A percentile compares a stretch with the other conserved stretches of the same genome.
These are phyloP conservation scores for Xylaria cubensis DNA, from an alignment of 495 filamentous ascomycete genomes.

Conservation along the genomic window DNA sequence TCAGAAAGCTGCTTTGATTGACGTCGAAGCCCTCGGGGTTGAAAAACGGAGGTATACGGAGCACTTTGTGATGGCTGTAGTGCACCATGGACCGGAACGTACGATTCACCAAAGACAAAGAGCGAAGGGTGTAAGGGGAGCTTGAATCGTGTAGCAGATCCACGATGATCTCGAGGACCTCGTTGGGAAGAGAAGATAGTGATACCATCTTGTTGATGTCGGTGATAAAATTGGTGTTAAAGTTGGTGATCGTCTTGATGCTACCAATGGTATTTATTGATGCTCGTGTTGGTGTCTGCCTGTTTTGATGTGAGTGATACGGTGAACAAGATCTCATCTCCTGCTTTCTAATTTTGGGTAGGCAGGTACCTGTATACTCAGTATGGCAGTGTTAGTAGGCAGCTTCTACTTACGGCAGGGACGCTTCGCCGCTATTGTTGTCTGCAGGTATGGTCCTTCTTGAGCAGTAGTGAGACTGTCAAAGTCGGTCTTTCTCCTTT, in stretches of 20 bases:
- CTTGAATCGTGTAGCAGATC: background rate
- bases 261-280: background rate
- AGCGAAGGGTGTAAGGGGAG: background rate
- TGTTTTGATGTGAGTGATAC: background rate
- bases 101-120: background rate
- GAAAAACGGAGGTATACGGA: background rate
- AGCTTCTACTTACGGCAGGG: background rate
- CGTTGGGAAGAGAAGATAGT: background rate
- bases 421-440: background rate
- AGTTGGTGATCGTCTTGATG: background rate
- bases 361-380: too few species aligned
- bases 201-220: background rate
- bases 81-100: background rate
- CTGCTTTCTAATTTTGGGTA: background rate
- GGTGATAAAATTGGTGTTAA: background rate
- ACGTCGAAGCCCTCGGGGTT: background rate
- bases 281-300: background rate
- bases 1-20: background rate
- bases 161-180: background rate
- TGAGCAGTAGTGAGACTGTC: background rate
- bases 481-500: too few species aligned
- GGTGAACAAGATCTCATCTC: background rate
- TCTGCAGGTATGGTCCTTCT: background rate
- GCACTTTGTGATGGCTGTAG: background rate
- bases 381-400: too few species aligned